A percentile compares a stretch with the other conserved stretches of the same genome.
phyloP scores from a whole-genome alignment of 2,329 filamentous ascomycete species.

The Fusarium sp. region DNA sequence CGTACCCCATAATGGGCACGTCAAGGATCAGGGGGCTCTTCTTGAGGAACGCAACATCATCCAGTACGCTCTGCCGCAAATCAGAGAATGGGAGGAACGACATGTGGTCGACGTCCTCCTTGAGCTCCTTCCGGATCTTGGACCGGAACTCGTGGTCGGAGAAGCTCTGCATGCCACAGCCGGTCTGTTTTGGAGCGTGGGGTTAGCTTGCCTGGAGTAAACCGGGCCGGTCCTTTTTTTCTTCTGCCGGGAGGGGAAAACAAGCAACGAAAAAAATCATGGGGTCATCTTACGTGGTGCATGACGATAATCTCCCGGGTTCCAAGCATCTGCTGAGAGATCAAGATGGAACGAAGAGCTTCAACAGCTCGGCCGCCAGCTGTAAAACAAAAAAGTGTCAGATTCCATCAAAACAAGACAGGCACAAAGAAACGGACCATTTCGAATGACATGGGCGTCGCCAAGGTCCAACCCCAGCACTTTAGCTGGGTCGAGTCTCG shows the following conservation, averaged over 20 bases:
- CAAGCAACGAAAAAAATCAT: neutral
- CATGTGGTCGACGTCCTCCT: slow-evolving; percentile 57
- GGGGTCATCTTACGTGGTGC: slow-evolving; percentile 61
- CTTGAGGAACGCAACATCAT: slow-evolving; percentile 71
- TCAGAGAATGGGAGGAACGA: slow-evolving; percentile 73
- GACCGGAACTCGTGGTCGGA: slow-evolving; percentile 63
- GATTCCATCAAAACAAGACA: neutral
- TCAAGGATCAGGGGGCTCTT: slow-evolving; percentile 66
- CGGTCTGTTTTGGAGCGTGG: slow-evolving; percentile 44
- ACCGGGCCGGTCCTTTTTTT: slow-evolving; percentile 28
- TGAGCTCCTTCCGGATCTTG: slow-evolving; percentile 67
- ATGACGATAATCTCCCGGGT: slow-evolving; percentile 77
- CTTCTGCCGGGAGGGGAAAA: neutral
- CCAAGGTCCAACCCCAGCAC: slow-evolving; percentile 71
- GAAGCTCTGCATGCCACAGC: slow-evolving; percentile 71
- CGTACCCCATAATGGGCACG: slow-evolving; percentile 72
- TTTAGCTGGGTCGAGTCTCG: slow-evolving; percentile 71
- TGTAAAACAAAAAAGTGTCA: slow-evolving; percentile 5
- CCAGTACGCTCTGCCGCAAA: slow-evolving; percentile 67
- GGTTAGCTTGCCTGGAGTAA: too few species aligned
- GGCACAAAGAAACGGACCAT: slow-evolving; percentile 51
- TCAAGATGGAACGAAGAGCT: slow-evolving; percentile 75
- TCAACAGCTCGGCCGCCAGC: slow-evolving; percentile 71
- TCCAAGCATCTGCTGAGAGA: slow-evolving; percentile 79
- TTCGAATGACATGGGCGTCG: slow-evolving; percentile 80